Base-by-base conservation (phyloP, 2,329 filamentous ascomycete genomes). In the Escovopsis weberi region DNA sequence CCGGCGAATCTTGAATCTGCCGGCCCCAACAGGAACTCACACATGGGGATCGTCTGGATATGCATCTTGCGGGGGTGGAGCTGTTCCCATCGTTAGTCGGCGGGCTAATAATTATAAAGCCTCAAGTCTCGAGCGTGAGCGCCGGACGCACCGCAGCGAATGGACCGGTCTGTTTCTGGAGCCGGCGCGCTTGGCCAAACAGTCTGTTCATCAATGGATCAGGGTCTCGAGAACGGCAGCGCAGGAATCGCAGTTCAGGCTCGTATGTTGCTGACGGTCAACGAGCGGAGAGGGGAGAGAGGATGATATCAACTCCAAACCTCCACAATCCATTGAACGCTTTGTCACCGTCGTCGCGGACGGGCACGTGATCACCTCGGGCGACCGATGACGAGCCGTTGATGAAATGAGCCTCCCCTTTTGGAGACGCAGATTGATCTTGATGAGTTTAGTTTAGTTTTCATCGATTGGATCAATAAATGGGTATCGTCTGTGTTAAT, bases 31-130 rank as follows among this genome's bases (percentile, higher is more conserved):
- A 15, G 15, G 15, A 47, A 68, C 78, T 57, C 75, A 87, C 85
- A 89, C 83, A 91, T 89, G 44, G 84, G 83, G 64, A 91, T 89
- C 52, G 82, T 83, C 64, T 85, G 75, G 66, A 89, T 82, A 75
- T 89, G 83, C 85, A 91, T 91, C 51, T 51, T 47, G 53, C 56
- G 50, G 30, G 53, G 53, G 45, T 49, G 38, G 37, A 50, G 44
- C 37, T n/a, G 19, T 38, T 23, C 40, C 42, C 37, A 38, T n/a
- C 49, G 51, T 47, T 41, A 18, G n/a, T 36, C 19, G 34, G 32
- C 34, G 18, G 33, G 10, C 23, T 10, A 43, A 38, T 23, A 7
- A 38, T 7, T 19, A 38, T 12, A 38, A 7, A 7, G 23, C 23
- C 23, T 23, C 23, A 23, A 23, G 23, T 6, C 23, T 23, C 23